Percentiles rank a stretch among this genome's conserved stretches.
Evolutionary conservation across 1,139 yeast genomes (phyloP).

Genomic region (Suhomyces coccinellae): DNA sequence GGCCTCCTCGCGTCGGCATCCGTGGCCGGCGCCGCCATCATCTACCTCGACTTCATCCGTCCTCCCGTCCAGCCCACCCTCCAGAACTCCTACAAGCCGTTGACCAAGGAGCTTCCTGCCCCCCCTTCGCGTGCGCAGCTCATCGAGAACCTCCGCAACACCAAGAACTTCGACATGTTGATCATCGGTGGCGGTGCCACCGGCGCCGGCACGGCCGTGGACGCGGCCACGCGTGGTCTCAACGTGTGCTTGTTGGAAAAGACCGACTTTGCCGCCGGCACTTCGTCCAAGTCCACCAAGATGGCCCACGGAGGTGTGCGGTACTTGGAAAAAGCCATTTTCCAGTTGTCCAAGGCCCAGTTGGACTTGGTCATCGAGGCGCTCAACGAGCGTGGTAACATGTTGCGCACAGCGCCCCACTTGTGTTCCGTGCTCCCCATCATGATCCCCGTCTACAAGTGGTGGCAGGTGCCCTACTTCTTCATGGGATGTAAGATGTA

Average conservation of each 20-base stretch:
- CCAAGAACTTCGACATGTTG: constrained; percentile 71
- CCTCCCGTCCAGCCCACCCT: constrained; percentile 36
- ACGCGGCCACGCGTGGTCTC: constrained; percentile 87
- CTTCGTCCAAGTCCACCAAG: constrained; percentile 93
- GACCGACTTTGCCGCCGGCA: constrained; percentile 87
- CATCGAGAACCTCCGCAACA: constrained; percentile 32
- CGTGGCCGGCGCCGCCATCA: constrained; percentile 38
- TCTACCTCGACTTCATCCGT: constrained; percentile 45
- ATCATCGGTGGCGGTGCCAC: constrained; percentile 96
- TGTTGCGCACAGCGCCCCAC: constrained; percentile 92
- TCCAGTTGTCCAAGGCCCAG: constrained; percentile 88
- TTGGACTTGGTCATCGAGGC: constrained; percentile 93
- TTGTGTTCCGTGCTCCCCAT: constrained; percentile 84
- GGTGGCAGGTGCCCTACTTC: constrained; percentile 97
- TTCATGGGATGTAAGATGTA: constrained; percentile 90
- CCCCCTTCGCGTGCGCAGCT: constrained; percentile 38
- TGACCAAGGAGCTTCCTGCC: constrained; percentile 33
- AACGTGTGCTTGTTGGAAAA: constrained; percentile 86
- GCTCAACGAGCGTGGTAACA: constrained; percentile 84
- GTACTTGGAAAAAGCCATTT: constrained; percentile 91
- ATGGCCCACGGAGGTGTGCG: constrained; percentile 98
- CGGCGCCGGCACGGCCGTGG: constrained; percentile 91
- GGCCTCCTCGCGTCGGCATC: constrained; percentile 25
- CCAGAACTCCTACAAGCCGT: constrained; percentile 37
- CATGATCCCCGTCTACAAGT: constrained; percentile 90